Evolutionary conservation across 208 protist species (phyloP), one percentile per base, ranked within the genome.

Genomic region (Acanthamoeba sp.): DNA sequence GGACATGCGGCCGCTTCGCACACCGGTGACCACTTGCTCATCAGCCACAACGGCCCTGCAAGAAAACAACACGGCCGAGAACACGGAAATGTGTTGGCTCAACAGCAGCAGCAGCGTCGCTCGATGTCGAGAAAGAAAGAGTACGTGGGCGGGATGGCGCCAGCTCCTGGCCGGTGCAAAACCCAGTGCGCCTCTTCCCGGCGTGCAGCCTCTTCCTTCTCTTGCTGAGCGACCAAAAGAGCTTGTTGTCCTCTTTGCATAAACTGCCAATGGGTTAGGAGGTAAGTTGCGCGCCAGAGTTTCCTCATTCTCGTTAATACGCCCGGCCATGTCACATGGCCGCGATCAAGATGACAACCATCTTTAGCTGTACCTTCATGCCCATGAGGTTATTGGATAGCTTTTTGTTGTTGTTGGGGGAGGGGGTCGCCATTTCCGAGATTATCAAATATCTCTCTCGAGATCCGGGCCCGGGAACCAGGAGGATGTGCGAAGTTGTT

Each of bases 351-450:
- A 50, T 50, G 45, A 50, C 12, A 16, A 62, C 24, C 24, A 27
- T 62, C 12, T 62, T 62, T 12, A 50, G 4, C 12, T 50, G 71
- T 36, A 82, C 71, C 71, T 82, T 82, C 71, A 82, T 82, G 38
- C 71, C 71, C 71, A 82, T 82, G 24, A 82, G 34, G 38, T 82
- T 82, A 24, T 27, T 82, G 0, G 71, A 82, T 14, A 82, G 71
- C 71, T 82, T 40, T 22, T 82, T 82, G 12, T 78, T 34, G 5
- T 82, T 82, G 12, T 78, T 34, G 5, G 66, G 36, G 66, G 34
- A 42, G 66, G 40, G 71, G 1, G 38, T 82, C 12, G 40, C 22
- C 71, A 52, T 40, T 24, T 50, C 34, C 66, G 66, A n/a, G 1
- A 82, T 50, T 82, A 78, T 82, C 34, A 45, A 24, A 48, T n/a